phyloP scores from a whole-genome alignment of 2,329 filamentous ascomycete genomes.

The Alternaria gansuensis region DNA sequence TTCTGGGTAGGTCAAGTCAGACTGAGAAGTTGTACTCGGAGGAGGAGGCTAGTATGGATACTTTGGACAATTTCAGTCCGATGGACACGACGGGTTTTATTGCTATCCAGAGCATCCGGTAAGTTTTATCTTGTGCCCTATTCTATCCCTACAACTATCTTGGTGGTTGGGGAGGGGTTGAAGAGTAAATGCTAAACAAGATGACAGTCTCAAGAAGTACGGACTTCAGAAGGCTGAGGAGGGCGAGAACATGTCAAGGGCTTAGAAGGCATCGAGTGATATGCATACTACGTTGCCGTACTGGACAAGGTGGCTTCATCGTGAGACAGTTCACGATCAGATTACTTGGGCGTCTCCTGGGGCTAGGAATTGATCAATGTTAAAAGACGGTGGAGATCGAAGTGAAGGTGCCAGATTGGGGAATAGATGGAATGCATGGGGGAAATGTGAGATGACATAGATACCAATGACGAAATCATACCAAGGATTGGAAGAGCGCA shows the following conservation, averaged over 20 bases:
- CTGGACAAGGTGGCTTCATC: constrained; percentile 1
- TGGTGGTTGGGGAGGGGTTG: no score
- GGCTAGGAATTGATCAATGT: not conserved
- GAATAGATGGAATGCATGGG: no score
- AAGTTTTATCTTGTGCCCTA: not conserved
- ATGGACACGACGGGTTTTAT: constrained; percentile 74
- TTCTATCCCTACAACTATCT: no score
- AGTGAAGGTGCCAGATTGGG: no score
- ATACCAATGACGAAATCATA: constrained; percentile 8
- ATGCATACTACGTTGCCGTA: constrained; percentile 1
- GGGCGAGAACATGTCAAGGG: constrained; percentile 42
- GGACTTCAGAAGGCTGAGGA: constrained; percentile 52
- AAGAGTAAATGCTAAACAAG: not conserved
- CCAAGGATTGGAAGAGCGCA: not conserved
- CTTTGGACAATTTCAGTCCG: constrained; percentile 72
- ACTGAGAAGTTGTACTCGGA: constrained; percentile 76
- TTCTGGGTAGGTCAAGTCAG: constrained; percentile 67
- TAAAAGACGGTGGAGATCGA: no score
- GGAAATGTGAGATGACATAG: not conserved
- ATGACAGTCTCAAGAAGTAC: constrained; percentile 53
- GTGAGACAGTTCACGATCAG: not conserved
- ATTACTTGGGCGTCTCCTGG: not conserved
- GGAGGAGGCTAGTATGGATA: constrained; percentile 74
- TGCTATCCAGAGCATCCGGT: constrained; percentile 70
- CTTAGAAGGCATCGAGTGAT: constrained; percentile 20